These are phyloP conservation scores for Akanthomyces muscarius DNA, from an alignment of 2,329 filamentous ascomycete species.

Conservation along the genomic window DNA sequence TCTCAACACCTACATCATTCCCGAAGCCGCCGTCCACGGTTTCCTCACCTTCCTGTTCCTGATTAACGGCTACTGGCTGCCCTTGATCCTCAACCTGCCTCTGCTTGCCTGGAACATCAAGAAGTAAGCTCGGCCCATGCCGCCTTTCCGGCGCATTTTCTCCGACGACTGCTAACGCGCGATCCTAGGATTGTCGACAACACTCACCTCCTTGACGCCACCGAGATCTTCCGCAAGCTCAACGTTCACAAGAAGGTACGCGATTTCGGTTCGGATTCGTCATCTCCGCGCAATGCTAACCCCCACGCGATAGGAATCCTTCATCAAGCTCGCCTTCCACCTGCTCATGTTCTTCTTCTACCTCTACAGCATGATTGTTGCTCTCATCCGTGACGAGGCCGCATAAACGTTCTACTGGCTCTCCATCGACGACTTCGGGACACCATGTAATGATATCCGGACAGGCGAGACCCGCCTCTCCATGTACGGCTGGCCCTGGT, in stretches of 20 bases:
- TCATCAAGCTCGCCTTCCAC: constrained; percentile 98
- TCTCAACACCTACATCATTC: constrained; percentile 98
- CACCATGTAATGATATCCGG: constrained; percentile 18
- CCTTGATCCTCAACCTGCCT: constrained; percentile 86
- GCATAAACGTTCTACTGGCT: constrained; percentile 51
- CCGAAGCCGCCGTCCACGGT: constrained; percentile 94
- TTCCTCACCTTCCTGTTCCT: constrained; percentile 95
- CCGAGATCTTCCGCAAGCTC: constrained; percentile 98
- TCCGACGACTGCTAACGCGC: constrained; percentile 22
- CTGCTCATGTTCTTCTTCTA: constrained; percentile 99
- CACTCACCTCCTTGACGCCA: constrained; percentile 93
- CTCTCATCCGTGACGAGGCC: constrained; percentile 91
- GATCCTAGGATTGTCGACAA: constrained; percentile 82
- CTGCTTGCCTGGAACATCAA: constrained; percentile 92
- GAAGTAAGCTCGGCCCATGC: constrained; percentile 68
- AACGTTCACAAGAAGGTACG: constrained; percentile 97
- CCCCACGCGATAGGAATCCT: constrained; percentile 70
- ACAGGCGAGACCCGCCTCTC: constrained; percentile 6
- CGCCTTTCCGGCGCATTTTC: neutral
- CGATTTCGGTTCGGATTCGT: neutral
- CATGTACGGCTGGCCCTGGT: constrained; percentile 10
- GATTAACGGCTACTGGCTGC: constrained; percentile 98
- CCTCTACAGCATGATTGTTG: constrained; percentile 97
- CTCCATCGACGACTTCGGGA: constrained; percentile 5
- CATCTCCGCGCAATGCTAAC: constrained; percentile 23